Base-by-base conservation (phyloP, 306 rosid species). In the Pterocarpus santalinus region DNA sequence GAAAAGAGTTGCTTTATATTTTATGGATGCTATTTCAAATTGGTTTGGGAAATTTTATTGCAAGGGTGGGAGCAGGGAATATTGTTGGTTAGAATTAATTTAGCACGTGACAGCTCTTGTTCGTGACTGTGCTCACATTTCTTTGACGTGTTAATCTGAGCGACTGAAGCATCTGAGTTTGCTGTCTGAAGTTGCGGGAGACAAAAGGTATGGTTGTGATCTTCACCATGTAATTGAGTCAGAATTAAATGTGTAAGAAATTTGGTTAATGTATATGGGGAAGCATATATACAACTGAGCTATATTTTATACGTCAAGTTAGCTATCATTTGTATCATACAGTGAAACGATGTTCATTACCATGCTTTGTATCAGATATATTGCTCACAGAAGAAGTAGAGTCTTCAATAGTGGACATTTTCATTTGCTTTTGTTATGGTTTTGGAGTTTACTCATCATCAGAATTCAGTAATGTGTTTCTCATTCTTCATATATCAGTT, bases 151-250 rank as follows among this genome's bases (percentile, higher is more conserved):
- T 75, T 82, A 86, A 78, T 79, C 72, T 71, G 86, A 82, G 86
- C 79, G 81, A 44, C 46, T 49, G 75, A 76, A 76, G 78, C 13
- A 38, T 77, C 88, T 73, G 75, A 83, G 57, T 63, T 77, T 64
- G 66, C 76, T 75, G 78, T 80, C 64, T 82, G 39, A 76, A 83
- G 86, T 78, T 82, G 83, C 81, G 78, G 86, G 86, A 78, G 84
- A 78, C 86, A 78, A 85, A 82, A 81, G 84, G 83, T 81, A 81
- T 78, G 89, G 75, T 68, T 51, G 71, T 80, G 41, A 85, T 81
- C 64, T 76, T 81, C 78, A 70, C 78, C 80, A 62, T 71, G n/a
- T 52, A 9, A 15, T 52, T 61, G 28, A 52, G 12, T 84, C 74
- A 75, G 47, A 80, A 73, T 69, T 69, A 41, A 76, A 49, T 55